Base-by-base conservation (phyloP, 164 flowering plant species). In the Santalum album region DNA sequence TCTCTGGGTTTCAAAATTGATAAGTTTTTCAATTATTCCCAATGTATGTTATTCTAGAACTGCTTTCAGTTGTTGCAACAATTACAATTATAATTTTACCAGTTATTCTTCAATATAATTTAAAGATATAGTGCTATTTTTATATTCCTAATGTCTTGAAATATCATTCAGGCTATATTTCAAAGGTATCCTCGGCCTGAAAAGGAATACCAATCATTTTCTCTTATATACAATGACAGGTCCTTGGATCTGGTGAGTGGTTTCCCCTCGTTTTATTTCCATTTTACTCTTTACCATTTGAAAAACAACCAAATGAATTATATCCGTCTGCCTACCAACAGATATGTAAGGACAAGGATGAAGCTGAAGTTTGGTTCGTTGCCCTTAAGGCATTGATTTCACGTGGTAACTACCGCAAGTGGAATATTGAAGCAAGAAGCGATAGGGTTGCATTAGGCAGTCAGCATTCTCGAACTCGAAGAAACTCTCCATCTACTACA, bases 381-480 rank as follows among this genome's bases (percentile, higher is more conserved):
- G 53, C 35, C 14, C 53, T 50, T 3, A 50, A 50, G 18, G 53
- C 53, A 25, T 50, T 50, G 18, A 50, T 50, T 25, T 50, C 53
- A 12, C 18, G 35, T 12, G 21, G 35, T 19, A 24, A 50, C 26
- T 10, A 50, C 3, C 32, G 35, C 19, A 50, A 50, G 53, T 34
- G 53, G 20, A 50, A 35, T 25, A 15, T 35, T 18, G 53, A 50
- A 16, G 25, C 53, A 50, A 50, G 53, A 50, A 50, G 34, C 16
- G 53, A 50, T 50, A 35, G 53, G 18, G 25, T 50, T 50, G 25
- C 53, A 25, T 50, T 35, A 26, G 26, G 36, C 53, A 50, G 26
- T 25, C 26, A 50, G 53, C 26, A 50, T 22, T 9, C 14, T 18
- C 36, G 96, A 67, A 50, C 53, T 5, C 53, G 26, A 50, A 50